phyloP scores from a whole-genome alignment of 1,139 yeast genomes.

The Pichia sp. region DNA sequence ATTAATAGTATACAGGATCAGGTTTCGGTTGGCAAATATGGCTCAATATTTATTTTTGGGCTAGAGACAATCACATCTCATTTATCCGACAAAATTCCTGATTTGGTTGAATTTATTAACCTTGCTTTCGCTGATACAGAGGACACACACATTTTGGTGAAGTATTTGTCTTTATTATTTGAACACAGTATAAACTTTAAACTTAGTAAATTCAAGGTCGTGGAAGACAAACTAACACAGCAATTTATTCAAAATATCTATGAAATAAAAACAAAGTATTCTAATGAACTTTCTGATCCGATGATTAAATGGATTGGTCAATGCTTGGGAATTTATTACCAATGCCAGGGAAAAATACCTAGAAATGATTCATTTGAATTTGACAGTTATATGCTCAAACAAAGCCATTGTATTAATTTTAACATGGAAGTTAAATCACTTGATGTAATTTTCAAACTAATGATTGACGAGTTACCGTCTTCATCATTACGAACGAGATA shows the following conservation, averaged over 20 bases:
- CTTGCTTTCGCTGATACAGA: neutral
- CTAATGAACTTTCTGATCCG: constrained; percentile 7
- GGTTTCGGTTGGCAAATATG: neutral
- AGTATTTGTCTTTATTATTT: constrained; percentile 11
- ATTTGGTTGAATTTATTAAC: constrained; percentile 7
- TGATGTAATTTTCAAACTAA: constrained; percentile 23
- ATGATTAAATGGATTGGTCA: constrained; percentile 40
- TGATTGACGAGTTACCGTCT: constrained; percentile 16
- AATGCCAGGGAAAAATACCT: constrained; percentile 27
- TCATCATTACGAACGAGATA: constrained; percentile 23
- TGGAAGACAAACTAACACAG: neutral
- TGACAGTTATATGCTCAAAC: constrained; percentile 13
- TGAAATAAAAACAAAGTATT: constrained; percentile 14
- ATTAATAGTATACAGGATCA: neutral
- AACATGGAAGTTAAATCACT: constrained; percentile 17
- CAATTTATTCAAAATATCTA: constrained; percentile 18
- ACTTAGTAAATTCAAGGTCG: neutral
- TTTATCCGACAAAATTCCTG: neutral
- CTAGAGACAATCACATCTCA: neutral
- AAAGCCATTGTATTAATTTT: constrained; percentile 16
- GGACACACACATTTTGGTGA: constrained; percentile 1
- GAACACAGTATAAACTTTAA: neutral
- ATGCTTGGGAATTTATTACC: constrained; percentile 39
- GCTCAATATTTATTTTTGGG: no score
- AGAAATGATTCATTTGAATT: constrained; percentile 14